Percentiles rank a stretch among this genome's conserved stretches.
Conservation (phyloP, 805 yeast species). For the Hanseniaspora osmophila region DNA sequence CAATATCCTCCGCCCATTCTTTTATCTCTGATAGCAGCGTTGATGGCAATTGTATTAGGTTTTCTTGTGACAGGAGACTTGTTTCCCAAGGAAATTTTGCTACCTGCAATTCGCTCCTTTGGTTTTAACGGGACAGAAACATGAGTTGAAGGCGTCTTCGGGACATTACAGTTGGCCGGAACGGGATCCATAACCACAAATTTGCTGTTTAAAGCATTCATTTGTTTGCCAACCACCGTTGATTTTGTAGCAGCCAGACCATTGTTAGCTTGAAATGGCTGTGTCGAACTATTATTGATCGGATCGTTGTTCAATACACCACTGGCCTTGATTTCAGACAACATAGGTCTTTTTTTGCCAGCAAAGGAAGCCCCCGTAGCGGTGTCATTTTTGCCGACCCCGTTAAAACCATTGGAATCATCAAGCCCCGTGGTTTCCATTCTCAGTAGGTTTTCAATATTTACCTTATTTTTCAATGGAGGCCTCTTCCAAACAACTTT, state of each 20-base stretch:
- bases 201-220: slow-evolving; percentile 17
- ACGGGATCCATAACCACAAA: slow-evolving; percentile 19
- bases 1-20: slow-evolving; percentile 59
- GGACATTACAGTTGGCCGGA: not conserved
- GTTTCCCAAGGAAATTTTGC: too few species aligned
- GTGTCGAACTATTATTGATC: slow-evolving; percentile 7
- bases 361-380: slow-evolving; percentile 7
- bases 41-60: slow-evolving; percentile 4
- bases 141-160: not conserved
- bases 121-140: not conserved
- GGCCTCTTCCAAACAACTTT: slow-evolving; percentile 7
- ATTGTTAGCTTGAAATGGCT: slow-evolving; percentile 13
- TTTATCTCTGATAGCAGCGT: slow-evolving; percentile 9
- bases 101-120: not conserved
- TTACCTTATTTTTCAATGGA: not conserved
- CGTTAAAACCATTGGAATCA: slow-evolving; percentile 7
- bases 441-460: slow-evolving; percentile 6
- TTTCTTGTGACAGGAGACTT: slow-evolving; percentile 2
- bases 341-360: slow-evolving; percentile 5
- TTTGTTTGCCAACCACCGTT: slow-evolving; percentile 20
- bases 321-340: slow-evolving; percentile 24
- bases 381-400: slow-evolving; percentile 10
- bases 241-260: slow-evolving; percentile 23
- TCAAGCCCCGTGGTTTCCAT: slow-evolving; percentile 22
- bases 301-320: slow-evolving; percentile 21